phyloP scores from a whole-genome alignment of 2,329 filamentous ascomycete genomes.

The Scopulariopsis brevicaulis region DNA sequence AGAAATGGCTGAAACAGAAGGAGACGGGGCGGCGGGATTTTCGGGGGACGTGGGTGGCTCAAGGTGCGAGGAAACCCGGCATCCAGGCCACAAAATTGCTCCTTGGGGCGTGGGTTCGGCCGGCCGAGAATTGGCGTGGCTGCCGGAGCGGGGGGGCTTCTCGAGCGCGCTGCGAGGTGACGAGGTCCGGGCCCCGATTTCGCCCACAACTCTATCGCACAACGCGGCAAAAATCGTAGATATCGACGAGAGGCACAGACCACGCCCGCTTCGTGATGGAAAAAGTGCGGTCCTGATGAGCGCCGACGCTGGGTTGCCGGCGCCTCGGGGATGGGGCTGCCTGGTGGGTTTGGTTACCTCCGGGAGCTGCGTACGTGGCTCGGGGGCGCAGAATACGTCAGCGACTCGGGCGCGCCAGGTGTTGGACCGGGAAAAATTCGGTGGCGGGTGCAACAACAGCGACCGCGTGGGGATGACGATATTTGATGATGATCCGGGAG shows the following conservation, averaged over 20 bases:
- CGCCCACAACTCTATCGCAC: too few relatives aligned
- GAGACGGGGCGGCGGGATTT: slow-evolving; percentile 2
- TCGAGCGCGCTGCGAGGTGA: background rate
- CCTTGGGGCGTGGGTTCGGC: slow-evolving; percentile 3
- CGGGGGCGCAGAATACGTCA: background rate
- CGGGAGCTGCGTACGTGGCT: background rate
- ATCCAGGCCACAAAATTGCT: slow-evolving; percentile 1
- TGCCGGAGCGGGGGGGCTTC: slow-evolving; percentile 2
- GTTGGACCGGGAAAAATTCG: background rate
- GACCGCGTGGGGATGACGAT: background rate
- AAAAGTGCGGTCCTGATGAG: too few relatives aligned
- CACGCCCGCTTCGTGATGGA: too few relatives aligned
- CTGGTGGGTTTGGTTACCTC: background rate
- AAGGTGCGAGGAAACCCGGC: slow-evolving; percentile 1
- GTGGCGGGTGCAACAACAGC: background rate
- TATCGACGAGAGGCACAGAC: too few relatives aligned
- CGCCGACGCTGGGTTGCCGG: too few relatives aligned
- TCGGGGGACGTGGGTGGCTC: slow-evolving; percentile 4
- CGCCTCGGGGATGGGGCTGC: background rate
- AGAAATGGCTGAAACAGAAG: slow-evolving; percentile 3
- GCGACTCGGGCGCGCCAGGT: background rate
- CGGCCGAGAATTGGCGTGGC: slow-evolving; percentile 1
- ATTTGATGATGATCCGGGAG: background rate
- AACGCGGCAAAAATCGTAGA: too few relatives aligned
- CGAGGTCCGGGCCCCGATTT: background rate